Evolutionary conservation across 768 basidiomycete genomes (phyloP), one percentile per base, ranked within the genome.

Genomic region (Macrolepiota albuminosa): DNA sequence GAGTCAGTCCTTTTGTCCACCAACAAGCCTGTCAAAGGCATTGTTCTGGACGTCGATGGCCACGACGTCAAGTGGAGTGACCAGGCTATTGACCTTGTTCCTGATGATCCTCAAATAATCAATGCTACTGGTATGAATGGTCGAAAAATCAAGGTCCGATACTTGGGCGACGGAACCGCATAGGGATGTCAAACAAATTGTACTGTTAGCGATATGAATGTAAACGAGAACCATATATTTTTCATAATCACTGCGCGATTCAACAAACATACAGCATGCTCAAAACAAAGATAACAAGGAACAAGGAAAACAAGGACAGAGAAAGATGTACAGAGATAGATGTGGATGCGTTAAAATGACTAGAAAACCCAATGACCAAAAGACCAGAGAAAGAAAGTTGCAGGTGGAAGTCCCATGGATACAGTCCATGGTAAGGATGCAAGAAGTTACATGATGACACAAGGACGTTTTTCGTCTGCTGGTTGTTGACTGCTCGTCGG

Each of bases 21-120:
- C 40, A 69, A 76, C 64, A 81, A 81, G 64, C 95, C 95, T 2
- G 79, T 97, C 75, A 98, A 98, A 71, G 91, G 95, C 8, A 78
- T 97, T 56, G 82, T 95, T 45, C 78, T 98, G 49, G 89, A 92
- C 65, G 85, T 83, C 31, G 84, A 86, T 33, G 89, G 86, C n/a
- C 80, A 79, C 6, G 85, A 87, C 55, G 85, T 84, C 26, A 79
- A 79, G 67, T 95, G 93, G 89, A 83, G 84, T 62, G 93, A 98
- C 76, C 93, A 98, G 69, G 93, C 86, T 4, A 84, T 97, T 66
- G 95, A 98, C 73, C 79, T 98, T 42, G 84, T 91, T 55, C 95
- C 95, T 9, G 87, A 83, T 45, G 95, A 98, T 72, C 81, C 83
- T 51, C 91, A 93, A 72, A 80, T 79, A 0, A 70, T 97, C 54